phyloP scores from a whole-genome alignment of 148 eudicot genomes.

The Polygonum maritimum region DNA sequence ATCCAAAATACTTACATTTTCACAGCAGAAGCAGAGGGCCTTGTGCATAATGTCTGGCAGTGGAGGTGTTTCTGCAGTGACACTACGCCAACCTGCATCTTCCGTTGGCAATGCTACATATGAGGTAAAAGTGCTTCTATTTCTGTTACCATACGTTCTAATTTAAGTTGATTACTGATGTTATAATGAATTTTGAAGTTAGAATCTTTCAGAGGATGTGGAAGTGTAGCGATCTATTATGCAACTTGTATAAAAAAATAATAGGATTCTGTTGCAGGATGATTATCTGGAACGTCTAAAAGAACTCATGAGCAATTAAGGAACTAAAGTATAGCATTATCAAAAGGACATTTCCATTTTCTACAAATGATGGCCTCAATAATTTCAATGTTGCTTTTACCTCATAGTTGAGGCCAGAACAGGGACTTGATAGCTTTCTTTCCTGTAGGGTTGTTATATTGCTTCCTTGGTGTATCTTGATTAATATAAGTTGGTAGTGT shows the following conservation, averaged over 20 bases:
- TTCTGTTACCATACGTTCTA: neutral
- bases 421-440: neutral
- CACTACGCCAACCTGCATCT: conserved; percentile 57
- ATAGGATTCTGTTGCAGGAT: neutral
- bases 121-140: conserved; percentile 36
- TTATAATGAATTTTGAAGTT: neutral
- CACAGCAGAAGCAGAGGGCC: conserved; percentile 87
- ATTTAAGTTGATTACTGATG: neutral
- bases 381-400: neutral
- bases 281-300: neutral
- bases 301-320: neutral
- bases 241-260: neutral
- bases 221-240: neutral
- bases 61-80: conserved; percentile 76
- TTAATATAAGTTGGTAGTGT: too few species aligned
- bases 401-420: neutral
- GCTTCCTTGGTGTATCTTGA: neutral
- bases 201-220: neutral
- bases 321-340: neutral
- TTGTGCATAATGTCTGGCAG: conserved; percentile 71
- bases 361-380: neutral
- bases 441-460: neutral
- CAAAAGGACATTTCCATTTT: neutral
- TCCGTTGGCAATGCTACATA: conserved; percentile 45
- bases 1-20: conserved; percentile 55